Percentiles rank a stretch among this genome's conserved stretches.
Evolutionary conservation across 768 basidiomycete species (phyloP).

Genomic region (Nevesoporus exiguus): DNA sequence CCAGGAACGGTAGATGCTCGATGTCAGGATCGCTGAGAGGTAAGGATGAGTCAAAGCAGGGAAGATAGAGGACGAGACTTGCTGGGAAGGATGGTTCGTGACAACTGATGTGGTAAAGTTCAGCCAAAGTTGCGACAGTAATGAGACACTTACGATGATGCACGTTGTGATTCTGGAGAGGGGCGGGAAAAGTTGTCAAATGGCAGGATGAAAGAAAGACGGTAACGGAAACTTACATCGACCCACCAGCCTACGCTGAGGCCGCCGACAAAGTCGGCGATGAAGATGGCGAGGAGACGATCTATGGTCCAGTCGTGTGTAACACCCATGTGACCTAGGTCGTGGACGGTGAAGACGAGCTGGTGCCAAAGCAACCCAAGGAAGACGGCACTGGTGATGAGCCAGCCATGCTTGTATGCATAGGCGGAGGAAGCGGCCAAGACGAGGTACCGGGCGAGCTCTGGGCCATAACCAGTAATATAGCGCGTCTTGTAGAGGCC

Average conservation of each 20-base stretch:
- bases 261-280: conserved; percentile 89
- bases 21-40: conserved; percentile 73
- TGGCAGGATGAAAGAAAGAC: conserved; percentile 1
- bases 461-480: conserved; percentile 85
- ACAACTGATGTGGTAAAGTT: conserved; percentile 56
- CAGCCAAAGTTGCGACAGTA: neutral
- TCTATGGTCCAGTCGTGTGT: conserved; percentile 85
- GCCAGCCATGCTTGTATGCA: conserved; percentile 62
- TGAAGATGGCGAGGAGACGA: conserved; percentile 69
- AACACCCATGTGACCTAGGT: conserved; percentile 92
- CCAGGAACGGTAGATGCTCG: conserved; percentile 90
- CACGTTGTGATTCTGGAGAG: conserved; percentile 80
- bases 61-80: conserved; percentile 28
- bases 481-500: conserved; percentile 86
- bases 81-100: conserved; percentile 97
- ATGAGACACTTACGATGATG: conserved; percentile 75
- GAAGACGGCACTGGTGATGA: conserved; percentile 69
- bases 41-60: conserved; percentile 1
- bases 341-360: conserved; percentile 87
- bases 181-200: conserved; percentile 2
- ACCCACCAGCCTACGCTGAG: conserved; percentile 99
- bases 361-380: conserved; percentile 96
- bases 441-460: conserved; percentile 72
- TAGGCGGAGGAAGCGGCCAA: conserved; percentile 58
- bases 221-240: conserved; percentile 62